These are phyloP conservation scores for Nicotiana benthamiana DNA, from an alignment of 257 asterid genomes.

Conservation along the genomic window DNA sequence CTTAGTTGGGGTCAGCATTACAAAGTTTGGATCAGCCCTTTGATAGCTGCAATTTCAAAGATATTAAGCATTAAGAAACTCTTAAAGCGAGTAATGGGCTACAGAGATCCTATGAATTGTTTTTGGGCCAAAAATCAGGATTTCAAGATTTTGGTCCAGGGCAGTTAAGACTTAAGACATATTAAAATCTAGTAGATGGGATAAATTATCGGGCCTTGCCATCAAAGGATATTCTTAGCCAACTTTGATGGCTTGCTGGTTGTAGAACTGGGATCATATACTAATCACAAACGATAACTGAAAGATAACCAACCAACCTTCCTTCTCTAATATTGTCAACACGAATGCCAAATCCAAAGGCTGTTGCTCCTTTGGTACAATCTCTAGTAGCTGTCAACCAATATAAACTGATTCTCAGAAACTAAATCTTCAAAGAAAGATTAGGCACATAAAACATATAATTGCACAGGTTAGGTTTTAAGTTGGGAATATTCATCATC, in stretches of 20 bases:
- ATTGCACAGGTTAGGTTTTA: not conserved
- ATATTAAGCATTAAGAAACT: not conserved
- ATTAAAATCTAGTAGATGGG: not conserved
- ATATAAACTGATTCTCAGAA: slow-evolving; percentile 7
- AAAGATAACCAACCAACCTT: slow-evolving; percentile 47
- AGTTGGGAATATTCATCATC: not conserved
- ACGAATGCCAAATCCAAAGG: slow-evolving; percentile 64
- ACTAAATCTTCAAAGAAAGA: not conserved
- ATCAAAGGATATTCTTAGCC: not conserved
- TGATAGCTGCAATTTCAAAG: slow-evolving; percentile 48
- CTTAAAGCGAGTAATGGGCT: not conserved
- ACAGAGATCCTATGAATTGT: not conserved
- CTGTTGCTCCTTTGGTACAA: slow-evolving; percentile 52
- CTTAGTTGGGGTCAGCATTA: slow-evolving; percentile 86
- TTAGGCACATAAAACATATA: not conserved
- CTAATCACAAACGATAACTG: not conserved
- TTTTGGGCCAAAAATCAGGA: not conserved
- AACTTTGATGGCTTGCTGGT: not conserved
- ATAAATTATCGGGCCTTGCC: not conserved
- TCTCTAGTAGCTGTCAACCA: slow-evolving; percentile 62
- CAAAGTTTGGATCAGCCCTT: slow-evolving; percentile 89
- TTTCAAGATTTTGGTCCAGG: not conserved
- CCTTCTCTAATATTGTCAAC: slow-evolving; percentile 81
- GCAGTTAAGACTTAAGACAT: not conserved
- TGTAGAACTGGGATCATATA: not conserved